These are phyloP conservation scores for Lipomyces mesembrius DNA, from an alignment of 805 yeast species.

Conservation along the genomic window DNA sequence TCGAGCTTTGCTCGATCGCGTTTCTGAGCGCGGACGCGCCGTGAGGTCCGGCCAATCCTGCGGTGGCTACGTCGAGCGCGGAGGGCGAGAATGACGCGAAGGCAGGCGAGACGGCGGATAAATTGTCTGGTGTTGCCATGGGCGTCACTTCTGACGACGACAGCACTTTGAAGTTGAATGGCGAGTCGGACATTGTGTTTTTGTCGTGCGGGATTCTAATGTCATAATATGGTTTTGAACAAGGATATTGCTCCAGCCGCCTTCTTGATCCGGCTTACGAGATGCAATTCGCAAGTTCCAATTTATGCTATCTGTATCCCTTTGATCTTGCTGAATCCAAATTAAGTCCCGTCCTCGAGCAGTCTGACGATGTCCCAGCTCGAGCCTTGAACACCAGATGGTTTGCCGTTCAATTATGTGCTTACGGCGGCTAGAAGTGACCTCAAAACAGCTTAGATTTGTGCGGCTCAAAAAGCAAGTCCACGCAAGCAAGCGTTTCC, in stretches of 20 bases:
- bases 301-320: too few species aligned
- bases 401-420: too few species aligned
- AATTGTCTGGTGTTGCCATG: constrained; percentile 23
- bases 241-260: too few species aligned
- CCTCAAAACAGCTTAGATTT: too few species aligned
- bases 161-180: constrained; percentile 26
- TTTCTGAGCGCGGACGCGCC: constrained; percentile 1
- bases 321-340: too few species aligned
- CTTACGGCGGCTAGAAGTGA: too few species aligned
- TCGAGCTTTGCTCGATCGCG: neutral
- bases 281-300: too few species aligned
- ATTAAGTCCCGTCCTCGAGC: too few species aligned
- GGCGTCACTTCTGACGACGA: constrained; percentile 31
- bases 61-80: constrained; percentile 7
- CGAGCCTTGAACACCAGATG: too few species aligned
- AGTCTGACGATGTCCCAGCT: too few species aligned
- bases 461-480: neutral
- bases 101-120: constrained; percentile 20
- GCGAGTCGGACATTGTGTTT: constrained; percentile 24
- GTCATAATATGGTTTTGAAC: neutral
- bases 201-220: neutral
- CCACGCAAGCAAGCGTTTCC: neutral
- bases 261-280: too few species aligned
- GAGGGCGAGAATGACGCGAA: constrained; percentile 25
- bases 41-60: neutral